Base-by-base conservation (phyloP, 768 basidiomycete species). In the Lentinula guzmanii region DNA sequence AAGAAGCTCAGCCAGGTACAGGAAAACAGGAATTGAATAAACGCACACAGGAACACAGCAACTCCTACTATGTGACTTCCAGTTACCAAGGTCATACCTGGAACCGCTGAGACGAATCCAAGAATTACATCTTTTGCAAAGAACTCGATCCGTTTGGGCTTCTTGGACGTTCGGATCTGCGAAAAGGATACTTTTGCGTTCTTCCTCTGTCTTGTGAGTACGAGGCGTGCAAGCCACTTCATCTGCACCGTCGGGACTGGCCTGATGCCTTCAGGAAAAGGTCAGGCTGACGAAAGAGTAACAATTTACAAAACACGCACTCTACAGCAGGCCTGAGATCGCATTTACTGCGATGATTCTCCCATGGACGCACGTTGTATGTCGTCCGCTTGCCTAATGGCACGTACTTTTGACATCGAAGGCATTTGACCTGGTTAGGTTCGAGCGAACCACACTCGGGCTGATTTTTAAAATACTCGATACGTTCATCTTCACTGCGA, bases 401-500 rank as follows among this genome's bases (percentile, higher is more conserved):
- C 16, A 89, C 78, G 71, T 78, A 78, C 62, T 81, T 80, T 43
- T 80, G 72, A 68, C 89, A 90, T 37, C 81, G 74, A 18, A 72
- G 79, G 66, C 89, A 90, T 57, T 78, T 76, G n/a, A 79, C 85
- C 8, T 79, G 77, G 70, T 83, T 79, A 1, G 82, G 77, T 61
- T 87, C 86, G 51, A 87, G 70, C 8, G 57, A 37, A 33, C 78
- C 78, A 62, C 86, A 85, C 52, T 83, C 78, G 5, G 84, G 74
- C 65, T 90, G 82, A 62, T 85, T 83, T 63, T 81, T 79, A 70
- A 86, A 84, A 70, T 85, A 86, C 66, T 84, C 77, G 41, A 83
- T 78, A 33, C 89, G 83, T 64, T 89, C 86, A 7, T 74, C 71
- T 72, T 87, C 87, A 24, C 77, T 82, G 61, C 85, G 83, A 41